Evolutionary conservation across 2,329 filamentous ascomycete genomes (phyloP), one percentile per base, ranked within the genome.

Genomic region (Dendryphion nanum): DNA sequence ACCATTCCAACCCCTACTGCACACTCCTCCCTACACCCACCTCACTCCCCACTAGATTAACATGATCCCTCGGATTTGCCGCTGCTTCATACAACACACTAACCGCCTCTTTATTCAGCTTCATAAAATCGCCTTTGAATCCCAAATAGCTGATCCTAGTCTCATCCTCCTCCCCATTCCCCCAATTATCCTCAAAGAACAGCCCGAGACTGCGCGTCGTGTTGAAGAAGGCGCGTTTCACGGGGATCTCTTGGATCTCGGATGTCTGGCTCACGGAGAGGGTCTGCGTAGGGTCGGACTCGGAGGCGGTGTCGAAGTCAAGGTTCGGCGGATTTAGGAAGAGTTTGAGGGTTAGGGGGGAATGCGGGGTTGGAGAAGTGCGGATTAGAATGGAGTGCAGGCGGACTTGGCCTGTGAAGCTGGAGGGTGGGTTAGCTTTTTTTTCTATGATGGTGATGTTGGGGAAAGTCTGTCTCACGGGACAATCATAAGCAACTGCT

Each of bases 111-210:
- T 85, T 77, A 32, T 85, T 93, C 57, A 95, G 68, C 62, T 83
- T 82, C 79, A 93, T 93, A 76, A 89, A 97, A 68, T 95, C 88
- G 17, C 93, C 93, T 69, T 88, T 90, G 73, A 98, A 97, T 1
- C 87, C 93, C 40, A 97, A 48, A 68, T 96, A 98, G 45, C 76
- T 82, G 2, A 97, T 64, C 33, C 82, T 77, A 30, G 87, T 91
- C 38, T 85, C 81, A 38, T 94, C 87, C 59, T 90, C 87, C 12
- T 89, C 86, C 0, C 82, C 88, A 8, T 61, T 57, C 33, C 81
- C 78, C 52, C 91, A 95, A 61, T 97, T 98, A 63, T 96, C 88
- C 55, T 87, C 84, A 54, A 97, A 86, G 72, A 97, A 97, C 34
- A 98, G 73, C 12, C 83, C 81, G 44, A 98, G 72, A 15, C 78